Conservation (phyloP, 2,329 filamentous ascomycete species). For the Aspergillus niger region DNA sequence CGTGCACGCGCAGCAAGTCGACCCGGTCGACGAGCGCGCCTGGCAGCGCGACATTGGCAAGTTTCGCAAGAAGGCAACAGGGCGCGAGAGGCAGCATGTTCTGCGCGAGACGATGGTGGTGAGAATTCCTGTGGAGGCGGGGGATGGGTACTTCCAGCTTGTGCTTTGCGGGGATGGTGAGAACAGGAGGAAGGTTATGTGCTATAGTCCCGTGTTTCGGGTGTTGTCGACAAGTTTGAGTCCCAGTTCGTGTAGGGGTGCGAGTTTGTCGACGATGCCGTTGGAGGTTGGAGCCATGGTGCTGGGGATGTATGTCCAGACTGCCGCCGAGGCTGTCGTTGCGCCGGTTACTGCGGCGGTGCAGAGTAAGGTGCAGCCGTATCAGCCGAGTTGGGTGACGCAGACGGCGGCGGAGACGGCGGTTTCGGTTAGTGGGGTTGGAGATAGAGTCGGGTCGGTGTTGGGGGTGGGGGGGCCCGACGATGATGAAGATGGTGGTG, state of each 20-base stretch:
- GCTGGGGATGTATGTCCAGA: conserved; percentile 46
- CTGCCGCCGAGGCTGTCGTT: conserved; percentile 29
- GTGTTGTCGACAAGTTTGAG: conserved; percentile 67
- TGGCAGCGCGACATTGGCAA: conserved; percentile 68
- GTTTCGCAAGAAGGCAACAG: conserved; percentile 59
- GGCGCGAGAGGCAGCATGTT: conserved; percentile 51
- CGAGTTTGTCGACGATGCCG: conserved; percentile 65
- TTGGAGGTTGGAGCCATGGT: conserved; percentile 61
- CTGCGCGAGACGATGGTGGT: conserved; percentile 66
- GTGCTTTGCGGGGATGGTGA: conserved; percentile 58
- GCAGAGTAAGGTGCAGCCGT: conserved; percentile 28
- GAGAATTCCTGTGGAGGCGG: conserved; percentile 63
- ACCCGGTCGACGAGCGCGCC: conserved; percentile 61
- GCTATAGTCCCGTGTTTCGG: conserved; percentile 67
- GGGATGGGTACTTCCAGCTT: conserved; percentile 69
- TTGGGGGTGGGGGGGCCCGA: conserved; percentile 5
- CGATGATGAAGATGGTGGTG: conserved; percentile 20
- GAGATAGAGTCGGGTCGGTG: conserved; percentile 23
- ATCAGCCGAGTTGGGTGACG: conserved; percentile 33
- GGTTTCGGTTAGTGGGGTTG: conserved; percentile 34
- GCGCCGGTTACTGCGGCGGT: conserved; percentile 29
- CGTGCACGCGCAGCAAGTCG: conserved; percentile 52
- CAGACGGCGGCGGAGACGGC: conserved; percentile 36
- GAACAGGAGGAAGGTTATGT: conserved; percentile 59
- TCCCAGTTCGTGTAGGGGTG: conserved; percentile 63